Base-by-base conservation (phyloP, 2,329 filamentous ascomycete genomes). In the Arthrinium phaeospermum region DNA sequence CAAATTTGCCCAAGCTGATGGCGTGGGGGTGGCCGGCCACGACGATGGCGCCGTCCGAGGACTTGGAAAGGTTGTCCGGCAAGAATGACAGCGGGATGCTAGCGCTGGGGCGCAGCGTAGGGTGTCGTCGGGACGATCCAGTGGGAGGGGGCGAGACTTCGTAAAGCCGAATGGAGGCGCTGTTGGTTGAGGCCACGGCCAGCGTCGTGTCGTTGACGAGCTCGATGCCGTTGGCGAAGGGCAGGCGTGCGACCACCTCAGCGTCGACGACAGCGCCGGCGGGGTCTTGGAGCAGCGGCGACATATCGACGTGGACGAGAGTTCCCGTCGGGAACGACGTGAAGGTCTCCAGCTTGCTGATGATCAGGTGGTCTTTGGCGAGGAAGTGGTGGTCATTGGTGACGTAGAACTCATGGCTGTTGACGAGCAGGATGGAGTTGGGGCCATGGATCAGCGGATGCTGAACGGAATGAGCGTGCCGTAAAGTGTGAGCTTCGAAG, bases 221-320 rank as follows among this genome's bases (percentile, higher is more conserved):
- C 44, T 81, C 81, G 22, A 86, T 79, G 19, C 84, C 84, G 68
- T 86, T 86, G 12, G 84, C 79, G 61, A 83, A 86, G 13, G 84
- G 74, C 1, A 82, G 64, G 16, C 79, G 79, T 2, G 80, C 80
- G 0, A 83, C 78, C 0, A 83, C 70, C 34, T 57, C 72, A 1
- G 77, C 79, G 1, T 74, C 67, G 37, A 77, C 68, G 37, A 77
- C 76, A 6, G 73, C 24, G 8, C 47, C 61, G 4, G 64, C 3
- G 13, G 75, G 74, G 69, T 75, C 75, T 6, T 73, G 49, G 7
- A 77, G 64, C 1, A 73, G 53, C 4, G 75, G 51, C 0, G 77
- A 73, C 8, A 79, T 72, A 4, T 78, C 77, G 7, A 85, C 80
- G 69, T 85, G 79, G 0, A 85, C 81, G 5, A 85, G 76, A 0